Base-by-base conservation (phyloP, 2,329 filamentous ascomycete species). In the Pseudocercospora cruenta region DNA sequence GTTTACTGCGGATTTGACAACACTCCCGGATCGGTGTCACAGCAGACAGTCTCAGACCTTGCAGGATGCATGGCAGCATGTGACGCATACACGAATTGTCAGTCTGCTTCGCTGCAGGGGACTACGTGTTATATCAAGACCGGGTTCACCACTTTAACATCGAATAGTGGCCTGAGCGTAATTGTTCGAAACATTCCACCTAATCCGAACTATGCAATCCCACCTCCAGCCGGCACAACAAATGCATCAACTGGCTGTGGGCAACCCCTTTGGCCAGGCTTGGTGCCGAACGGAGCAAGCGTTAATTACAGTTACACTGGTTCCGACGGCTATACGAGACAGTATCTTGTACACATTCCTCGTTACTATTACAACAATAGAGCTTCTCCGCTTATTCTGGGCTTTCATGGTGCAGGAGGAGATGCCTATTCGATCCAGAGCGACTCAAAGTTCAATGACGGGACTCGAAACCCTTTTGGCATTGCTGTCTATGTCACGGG, bases 401-500 rank as follows among this genome's bases (percentile, higher is more conserved):
- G 80, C 0, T 84, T 79, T 70, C 81, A 83, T 60, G 82, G 82
- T 1, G 75, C 79, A 2, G 70, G 69, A 19, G 76, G 78, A 39
- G 70, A 75, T 53, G 77, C 77, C 47, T 62, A 73, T 33, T 74
- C 74, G 10, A 77, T 82, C 64, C 77, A 82, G 67, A 61, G 69
- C 1, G 72, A 83, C 2, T 80, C 81, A 16, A 77, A 80, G 54
- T 80, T 83, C 68, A 80, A 79, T 31, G 80, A 83, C 64, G 68
- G 74, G 2, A 71, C 68, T 0, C 79, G 79, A 64, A 82, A 82
- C 28, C 78, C 80, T 3, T 69, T 82, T 36, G 78, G 76, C 0
- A 81, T 84, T 61, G 75, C 77, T 1, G 77, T 82, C 4, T 83
- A 83, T 67, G 80, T 80, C 1, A 74, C 82, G 57, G 80, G 79